Percentiles rank a stretch among this genome's conserved stretches.
Evolutionary conservation across 441 rosid species (phyloP).

Genomic region (Gossypium armourianum): DNA sequence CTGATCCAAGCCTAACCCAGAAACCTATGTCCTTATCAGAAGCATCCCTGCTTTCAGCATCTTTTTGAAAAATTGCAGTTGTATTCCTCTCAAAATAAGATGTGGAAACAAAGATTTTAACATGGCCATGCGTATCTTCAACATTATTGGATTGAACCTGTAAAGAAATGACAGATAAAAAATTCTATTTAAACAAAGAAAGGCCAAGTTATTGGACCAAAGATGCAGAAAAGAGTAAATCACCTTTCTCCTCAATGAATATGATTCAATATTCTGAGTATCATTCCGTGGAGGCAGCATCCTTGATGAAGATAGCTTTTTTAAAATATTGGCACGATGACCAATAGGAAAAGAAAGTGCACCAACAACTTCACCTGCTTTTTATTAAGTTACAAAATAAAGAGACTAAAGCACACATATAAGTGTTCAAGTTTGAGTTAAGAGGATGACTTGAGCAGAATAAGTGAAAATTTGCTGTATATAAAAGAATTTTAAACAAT

Average conservation of each 20-base stretch:
- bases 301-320: conserved; percentile 74
- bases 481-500: background rate
- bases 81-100: conserved; percentile 68
- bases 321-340: conserved; percentile 44
- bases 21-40: conserved; percentile 69
- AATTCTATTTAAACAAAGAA: background rate
- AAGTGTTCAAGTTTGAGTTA: background rate
- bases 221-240: conserved; percentile 15
- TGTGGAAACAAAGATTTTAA: conserved; percentile 60
- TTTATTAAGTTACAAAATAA: conserved; percentile 18
- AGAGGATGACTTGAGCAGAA: background rate
- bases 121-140: conserved; percentile 44
- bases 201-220: background rate
- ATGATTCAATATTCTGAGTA: conserved; percentile 41
- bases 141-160: conserved; percentile 36
- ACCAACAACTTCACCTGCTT: conserved; percentile 88
- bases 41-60: conserved; percentile 35
- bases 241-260: conserved; percentile 70
- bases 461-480: background rate
- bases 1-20: conserved; percentile 62
- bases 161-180: background rate
- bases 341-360: conserved; percentile 82
- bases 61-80: conserved; percentile 42
- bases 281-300: conserved; percentile 53
- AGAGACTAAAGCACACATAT: conserved; percentile 1